Percentiles rank a stretch among this genome's conserved stretches.
Conservation (phyloP, 164 flowering plant species). For the Sedum album region DNA sequence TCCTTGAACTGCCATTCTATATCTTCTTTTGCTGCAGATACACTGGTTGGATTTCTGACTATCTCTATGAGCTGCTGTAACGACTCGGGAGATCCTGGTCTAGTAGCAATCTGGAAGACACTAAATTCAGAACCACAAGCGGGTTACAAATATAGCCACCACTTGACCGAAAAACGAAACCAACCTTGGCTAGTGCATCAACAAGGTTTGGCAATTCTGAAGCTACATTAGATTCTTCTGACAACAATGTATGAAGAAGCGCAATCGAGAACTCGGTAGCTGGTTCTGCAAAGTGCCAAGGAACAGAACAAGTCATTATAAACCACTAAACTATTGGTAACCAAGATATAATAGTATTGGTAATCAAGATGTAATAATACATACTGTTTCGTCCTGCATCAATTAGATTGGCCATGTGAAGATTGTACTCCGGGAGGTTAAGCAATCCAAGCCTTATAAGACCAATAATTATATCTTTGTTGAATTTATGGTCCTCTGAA, state of each 20-base stretch:
- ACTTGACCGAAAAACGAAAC: neutral
- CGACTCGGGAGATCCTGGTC: slow-evolving; percentile 88
- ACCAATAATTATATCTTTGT: slow-evolving; percentile 78
- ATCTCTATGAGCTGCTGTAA: slow-evolving; percentile 76
- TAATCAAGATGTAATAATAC: slow-evolving; percentile 17
- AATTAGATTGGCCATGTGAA: slow-evolving; percentile 90
- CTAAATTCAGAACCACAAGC: neutral
- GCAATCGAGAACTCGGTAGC: slow-evolving; percentile 85
- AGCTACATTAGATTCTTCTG: slow-evolving; percentile 55
- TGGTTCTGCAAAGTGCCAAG: slow-evolving; percentile 50
- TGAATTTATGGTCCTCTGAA: slow-evolving; percentile 82
- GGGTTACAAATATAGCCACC: neutral
- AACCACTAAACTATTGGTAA: neutral
- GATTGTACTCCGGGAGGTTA: slow-evolving; percentile 83
- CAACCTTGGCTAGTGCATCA: slow-evolving; percentile 91
- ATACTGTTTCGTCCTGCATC: slow-evolving; percentile 95
- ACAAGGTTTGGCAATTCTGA: slow-evolving; percentile 83
- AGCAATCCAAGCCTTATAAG: slow-evolving; percentile 74
- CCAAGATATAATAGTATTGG: too few species aligned
- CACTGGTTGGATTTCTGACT: slow-evolving; percentile 52
- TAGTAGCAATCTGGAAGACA: slow-evolving; percentile 59
- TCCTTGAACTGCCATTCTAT: slow-evolving; percentile 49
- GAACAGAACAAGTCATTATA: slow-evolving; percentile 4
- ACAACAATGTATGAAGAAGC: slow-evolving; percentile 62
- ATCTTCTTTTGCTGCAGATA: slow-evolving; percentile 54